These are phyloP conservation scores for Candida maesae DNA, from an alignment of 805 yeast species.

Conservation along the genomic window DNA sequence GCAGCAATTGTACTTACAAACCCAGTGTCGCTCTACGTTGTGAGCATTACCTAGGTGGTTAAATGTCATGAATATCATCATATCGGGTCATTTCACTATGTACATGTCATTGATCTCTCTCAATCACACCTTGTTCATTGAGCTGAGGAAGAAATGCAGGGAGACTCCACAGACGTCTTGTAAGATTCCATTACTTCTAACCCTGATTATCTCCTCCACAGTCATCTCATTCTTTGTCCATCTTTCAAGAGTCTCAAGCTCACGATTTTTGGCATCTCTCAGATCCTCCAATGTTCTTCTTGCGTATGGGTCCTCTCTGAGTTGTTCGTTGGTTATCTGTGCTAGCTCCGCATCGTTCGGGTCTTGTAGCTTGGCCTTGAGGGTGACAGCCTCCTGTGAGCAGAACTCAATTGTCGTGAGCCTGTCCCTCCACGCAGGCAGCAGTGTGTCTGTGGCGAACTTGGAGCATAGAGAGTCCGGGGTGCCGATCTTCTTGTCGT, in stretches of 20 bases:
- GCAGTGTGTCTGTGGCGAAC: conserved; percentile 35
- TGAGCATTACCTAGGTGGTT: too few species aligned
- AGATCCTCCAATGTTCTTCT: conserved; percentile 34
- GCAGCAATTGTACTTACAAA: too few species aligned
- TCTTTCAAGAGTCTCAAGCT: conserved; percentile 28
- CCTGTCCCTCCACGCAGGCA: conserved; percentile 46
- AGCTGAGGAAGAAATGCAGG: not conserved
- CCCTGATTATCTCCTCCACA: conserved; percentile 32
- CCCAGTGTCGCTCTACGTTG: too few species aligned
- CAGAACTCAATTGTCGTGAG: conserved; percentile 40
- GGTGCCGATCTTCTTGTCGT: conserved; percentile 11
- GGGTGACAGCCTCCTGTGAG: conserved; percentile 32
- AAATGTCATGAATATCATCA: too few species aligned
- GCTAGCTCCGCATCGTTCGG: conserved; percentile 9
- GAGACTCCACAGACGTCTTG: conserved; percentile 9
- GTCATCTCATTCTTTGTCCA: conserved; percentile 39
- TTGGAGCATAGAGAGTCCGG: conserved; percentile 29
- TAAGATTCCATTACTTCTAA: conserved; percentile 10
- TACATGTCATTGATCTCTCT: too few species aligned
- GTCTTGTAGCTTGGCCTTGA: conserved; percentile 6
- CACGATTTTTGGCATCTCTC: conserved; percentile 25
- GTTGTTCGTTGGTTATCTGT: conserved; percentile 7
- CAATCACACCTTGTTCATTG: not conserved
- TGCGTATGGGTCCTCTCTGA: conserved; percentile 48
- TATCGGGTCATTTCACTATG: too few species aligned